Conservation (phyloP, 768 basidiomycete species). For the Xerocomellus amylosporus region DNA sequence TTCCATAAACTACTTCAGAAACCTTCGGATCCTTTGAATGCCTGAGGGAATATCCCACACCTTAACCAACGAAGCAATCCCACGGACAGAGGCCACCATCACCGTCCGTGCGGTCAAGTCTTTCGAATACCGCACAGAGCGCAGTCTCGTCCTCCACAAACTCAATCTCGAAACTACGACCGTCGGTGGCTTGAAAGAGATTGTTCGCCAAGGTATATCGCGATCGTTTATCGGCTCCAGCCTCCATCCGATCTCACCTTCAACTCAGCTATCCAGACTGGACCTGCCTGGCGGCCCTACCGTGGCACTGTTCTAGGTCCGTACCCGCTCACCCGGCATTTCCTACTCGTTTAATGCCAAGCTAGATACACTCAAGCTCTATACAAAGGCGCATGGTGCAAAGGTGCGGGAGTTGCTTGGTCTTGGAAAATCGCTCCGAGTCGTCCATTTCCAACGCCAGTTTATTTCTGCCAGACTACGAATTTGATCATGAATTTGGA, state of each 20-base stretch:
- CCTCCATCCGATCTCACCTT: constrained; percentile 7
- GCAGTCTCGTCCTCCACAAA: constrained; percentile 78
- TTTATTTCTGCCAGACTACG: constrained; percentile 59
- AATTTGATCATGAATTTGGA: constrained; percentile 98
- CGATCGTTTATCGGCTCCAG: not conserved
- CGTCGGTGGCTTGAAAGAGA: constrained; percentile 73
- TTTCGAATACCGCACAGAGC: constrained; percentile 88
- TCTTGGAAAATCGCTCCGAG: not conserved
- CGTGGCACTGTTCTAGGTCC: constrained; percentile 66
- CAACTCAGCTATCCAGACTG: constrained; percentile 61
- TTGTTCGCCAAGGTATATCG: constrained; percentile 58
- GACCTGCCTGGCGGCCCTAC: constrained; percentile 88
- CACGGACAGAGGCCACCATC: constrained; percentile 75
- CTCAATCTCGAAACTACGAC: constrained; percentile 79
- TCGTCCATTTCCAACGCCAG: not conserved
- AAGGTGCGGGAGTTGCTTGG: constrained; percentile 52
- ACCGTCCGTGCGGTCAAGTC: constrained; percentile 95
- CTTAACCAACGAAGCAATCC: constrained; percentile 63
- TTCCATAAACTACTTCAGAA: not conserved
- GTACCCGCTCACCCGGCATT: not conserved
- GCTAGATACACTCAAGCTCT: constrained; percentile 90
- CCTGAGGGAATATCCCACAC: constrained; percentile 38
- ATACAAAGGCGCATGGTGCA: constrained; percentile 90
- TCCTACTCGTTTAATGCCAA: constrained; percentile 2
- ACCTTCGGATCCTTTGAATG: constrained; percentile 21